Evolutionary conservation across 305 asterid genomes (phyloP).

Genomic region (Fraxinus greggii): DNA sequence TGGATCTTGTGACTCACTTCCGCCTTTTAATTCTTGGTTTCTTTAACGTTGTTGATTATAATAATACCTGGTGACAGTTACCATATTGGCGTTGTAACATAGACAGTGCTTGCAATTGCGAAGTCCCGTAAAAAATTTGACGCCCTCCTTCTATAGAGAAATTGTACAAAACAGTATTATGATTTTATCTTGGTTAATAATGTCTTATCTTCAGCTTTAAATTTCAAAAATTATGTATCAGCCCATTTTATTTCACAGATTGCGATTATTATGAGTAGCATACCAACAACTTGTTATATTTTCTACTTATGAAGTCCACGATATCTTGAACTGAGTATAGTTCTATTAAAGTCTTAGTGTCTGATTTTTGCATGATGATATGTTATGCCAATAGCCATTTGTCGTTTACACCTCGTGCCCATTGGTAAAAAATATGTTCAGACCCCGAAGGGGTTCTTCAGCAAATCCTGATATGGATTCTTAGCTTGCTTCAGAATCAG

Average conservation of each 20-base stretch:
- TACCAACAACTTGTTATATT: neutral
- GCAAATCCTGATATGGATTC: neutral
- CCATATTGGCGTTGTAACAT: neutral
- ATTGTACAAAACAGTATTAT: neutral
- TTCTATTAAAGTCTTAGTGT: neutral
- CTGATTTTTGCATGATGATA: neutral
- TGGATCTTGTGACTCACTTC: constrained; percentile 13
- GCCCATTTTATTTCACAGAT: neutral
- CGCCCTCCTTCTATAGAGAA: neutral
- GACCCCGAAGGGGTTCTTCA: neutral
- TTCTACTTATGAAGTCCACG: neutral
- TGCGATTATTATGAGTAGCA: neutral
- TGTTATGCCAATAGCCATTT: neutral
- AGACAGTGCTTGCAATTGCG: neutral
- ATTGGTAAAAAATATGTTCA: neutral
- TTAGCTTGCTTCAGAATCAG: neutral
- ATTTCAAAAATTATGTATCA: neutral
- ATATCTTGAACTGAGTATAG: neutral
- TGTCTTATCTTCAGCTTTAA: neutral
- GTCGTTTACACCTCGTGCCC: neutral
- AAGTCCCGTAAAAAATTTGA: neutral
- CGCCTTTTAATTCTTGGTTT: constrained; percentile 3
- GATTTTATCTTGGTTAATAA: neutral
- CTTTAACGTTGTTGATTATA: constrained; percentile 4
- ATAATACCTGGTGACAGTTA: neutral